Evolutionary conservation across 768 basidiomycete genomes (phyloP), one percentile per base, ranked within the genome.

Genomic region (Phallus indusiatus): DNA sequence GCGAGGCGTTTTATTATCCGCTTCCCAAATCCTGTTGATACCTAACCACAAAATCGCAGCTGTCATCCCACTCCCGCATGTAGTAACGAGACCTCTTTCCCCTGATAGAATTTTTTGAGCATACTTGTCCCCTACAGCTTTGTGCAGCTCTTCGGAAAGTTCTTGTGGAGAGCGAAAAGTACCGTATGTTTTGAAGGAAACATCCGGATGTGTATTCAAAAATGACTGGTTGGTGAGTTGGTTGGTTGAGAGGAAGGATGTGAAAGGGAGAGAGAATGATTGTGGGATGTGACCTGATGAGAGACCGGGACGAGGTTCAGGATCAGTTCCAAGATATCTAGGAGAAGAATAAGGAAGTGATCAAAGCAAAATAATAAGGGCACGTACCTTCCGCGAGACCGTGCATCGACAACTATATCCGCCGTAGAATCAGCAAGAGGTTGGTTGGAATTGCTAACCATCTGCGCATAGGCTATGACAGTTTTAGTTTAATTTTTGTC

Each of bases 11-110:
- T 21, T 75, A 74, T 55, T 79, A 70, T 5, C 81, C 80, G 14
- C 83, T 84, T 50, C 93, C 65, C 37, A 88, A 66, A 69, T 88
- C 82, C 62, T 96, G 75, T n/a, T 50, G 36, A 59, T 49, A 16
- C 91, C 94, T 60, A 97, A 77, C 94, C 96, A 97, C 6, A 97
- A 76, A 14, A 97, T 76, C 2, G 82, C 90, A 11, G 95, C 95
- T n/a, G 94, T 96, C 95, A 99, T 97, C 48, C 95, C 95, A 67
- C 91, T 95, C 54, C 95, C 95, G 73, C 95, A 99, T 60, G 79
- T 87, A 12, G 88, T 82, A 5, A 85, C 79, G 33, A 94, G 81
- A 20, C 75, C 68, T 54, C 79, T 75, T 61, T 82, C 72, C 17
- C 88, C 89, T 11, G 75, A 69, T 49, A 87, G 71, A 10, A 94